Conservation (phyloP, 148 eudicot genomes). For the Fallopia convolvulus region DNA sequence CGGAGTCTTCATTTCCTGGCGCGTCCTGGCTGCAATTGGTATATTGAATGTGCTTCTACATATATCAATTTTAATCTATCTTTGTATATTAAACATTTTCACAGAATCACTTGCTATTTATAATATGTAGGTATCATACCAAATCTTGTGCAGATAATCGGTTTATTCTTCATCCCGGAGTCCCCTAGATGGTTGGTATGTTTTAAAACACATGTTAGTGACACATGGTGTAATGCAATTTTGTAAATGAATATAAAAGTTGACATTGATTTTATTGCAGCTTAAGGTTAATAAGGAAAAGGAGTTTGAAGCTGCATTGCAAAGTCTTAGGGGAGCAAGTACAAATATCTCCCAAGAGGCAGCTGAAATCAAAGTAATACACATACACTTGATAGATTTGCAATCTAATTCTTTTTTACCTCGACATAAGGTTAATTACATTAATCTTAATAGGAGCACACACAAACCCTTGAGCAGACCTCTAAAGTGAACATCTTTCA, state of each 20-base stretch:
- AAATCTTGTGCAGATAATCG: conserved; percentile 21
- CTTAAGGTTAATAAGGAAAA: conserved; percentile 19
- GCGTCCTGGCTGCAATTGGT: conserved; percentile 29
- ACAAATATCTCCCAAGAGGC: conserved; percentile 23
- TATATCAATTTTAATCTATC: not conserved
- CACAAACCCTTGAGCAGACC: conserved; percentile 22
- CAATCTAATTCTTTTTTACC: not conserved
- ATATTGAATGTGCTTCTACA: not conserved
- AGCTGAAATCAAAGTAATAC: conserved; percentile 30
- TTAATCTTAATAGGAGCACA: conserved; percentile 13
- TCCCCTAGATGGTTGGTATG: conserved; percentile 47
- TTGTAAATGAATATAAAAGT: not conserved
- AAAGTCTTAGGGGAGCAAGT: conserved; percentile 27
- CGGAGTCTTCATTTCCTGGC: conserved; percentile 29
- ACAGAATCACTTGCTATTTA: not conserved
- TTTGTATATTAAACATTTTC: not conserved
- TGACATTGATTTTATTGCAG: conserved; percentile 8
- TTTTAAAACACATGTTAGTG: not conserved
- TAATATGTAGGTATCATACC: conserved; percentile 27
- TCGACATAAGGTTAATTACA: not conserved
- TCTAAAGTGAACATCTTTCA: conserved; percentile 20
- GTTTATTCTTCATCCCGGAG: conserved; percentile 30
- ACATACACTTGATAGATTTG: not conserved
- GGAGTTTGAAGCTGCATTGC: conserved; percentile 26
- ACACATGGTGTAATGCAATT: no score